Percentiles rank a stretch among this genome's conserved stretches.
phyloP scores from a whole-genome alignment of 2,329 filamentous ascomycete species.

The Cordyceps farinosa region DNA sequence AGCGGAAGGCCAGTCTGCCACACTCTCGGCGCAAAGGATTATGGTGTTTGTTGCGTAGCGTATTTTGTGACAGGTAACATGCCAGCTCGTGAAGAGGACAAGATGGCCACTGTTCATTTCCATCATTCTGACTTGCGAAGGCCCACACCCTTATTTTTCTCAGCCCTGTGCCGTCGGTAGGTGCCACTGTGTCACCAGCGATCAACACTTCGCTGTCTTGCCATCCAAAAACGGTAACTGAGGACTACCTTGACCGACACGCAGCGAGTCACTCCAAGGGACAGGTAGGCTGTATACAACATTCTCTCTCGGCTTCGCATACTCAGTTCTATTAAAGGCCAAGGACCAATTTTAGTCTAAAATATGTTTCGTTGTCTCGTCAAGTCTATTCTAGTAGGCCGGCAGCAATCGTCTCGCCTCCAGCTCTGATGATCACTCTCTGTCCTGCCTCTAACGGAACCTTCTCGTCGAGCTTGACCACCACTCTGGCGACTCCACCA shows the following conservation, averaged over 20 bases:
- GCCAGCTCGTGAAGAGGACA: not conserved
- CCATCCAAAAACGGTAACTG: not conserved
- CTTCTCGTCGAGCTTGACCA: slow-evolving; percentile 68
- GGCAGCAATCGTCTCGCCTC: slow-evolving; percentile 81
- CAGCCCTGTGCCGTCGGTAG: not conserved
- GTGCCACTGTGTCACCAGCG: not conserved
- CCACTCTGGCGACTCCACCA: slow-evolving; percentile 70
- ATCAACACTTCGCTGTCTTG: not conserved
- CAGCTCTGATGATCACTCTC: slow-evolving; percentile 74
- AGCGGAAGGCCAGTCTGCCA: not conserved
- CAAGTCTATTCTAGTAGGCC: slow-evolving; percentile 68
- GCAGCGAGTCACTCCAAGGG: not conserved
- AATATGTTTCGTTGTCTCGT: slow-evolving; percentile 14
- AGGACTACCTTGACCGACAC: not conserved
- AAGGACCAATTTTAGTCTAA: not conserved
- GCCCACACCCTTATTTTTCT: not conserved
- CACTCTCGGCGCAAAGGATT: not conserved
- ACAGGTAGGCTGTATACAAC: not conserved
- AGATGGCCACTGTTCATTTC: not conserved
- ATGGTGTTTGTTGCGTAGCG: not conserved
- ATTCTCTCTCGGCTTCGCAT: not conserved
- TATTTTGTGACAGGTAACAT: not conserved
- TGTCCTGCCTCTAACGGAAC: slow-evolving; percentile 78
- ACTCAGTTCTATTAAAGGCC: not conserved
- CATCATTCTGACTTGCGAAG: not conserved